These are phyloP conservation scores for Apiotrichum porosum DNA, from an alignment of 1,284 basidiomycete genomes.

Conservation along the genomic window DNA sequence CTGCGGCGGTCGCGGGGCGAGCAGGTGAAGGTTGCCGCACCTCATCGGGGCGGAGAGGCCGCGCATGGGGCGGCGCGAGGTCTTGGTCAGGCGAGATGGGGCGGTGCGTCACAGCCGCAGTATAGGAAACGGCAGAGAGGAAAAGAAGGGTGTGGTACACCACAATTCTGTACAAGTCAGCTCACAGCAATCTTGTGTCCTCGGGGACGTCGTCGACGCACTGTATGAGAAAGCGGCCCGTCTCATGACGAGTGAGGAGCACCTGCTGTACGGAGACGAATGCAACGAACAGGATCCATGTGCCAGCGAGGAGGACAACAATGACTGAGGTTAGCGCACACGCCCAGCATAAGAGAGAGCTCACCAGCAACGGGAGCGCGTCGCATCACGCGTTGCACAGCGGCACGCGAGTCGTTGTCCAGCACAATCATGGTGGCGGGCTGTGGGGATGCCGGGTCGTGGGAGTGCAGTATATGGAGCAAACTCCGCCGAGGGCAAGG, in stretches of 20 bases:
- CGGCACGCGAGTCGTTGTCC: too few relatives aligned
- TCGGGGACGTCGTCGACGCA: conserved; percentile 10
- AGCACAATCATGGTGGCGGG: too few relatives aligned
- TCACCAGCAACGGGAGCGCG: not conserved
- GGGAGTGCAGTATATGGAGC: too few relatives aligned
- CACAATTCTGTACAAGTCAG: conserved; percentile 19
- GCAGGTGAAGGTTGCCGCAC: not conserved
- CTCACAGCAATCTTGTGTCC: too few relatives aligned
- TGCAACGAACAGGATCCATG: conserved; percentile 30
- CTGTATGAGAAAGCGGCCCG: conserved; percentile 29
- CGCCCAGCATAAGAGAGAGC: not conserved
- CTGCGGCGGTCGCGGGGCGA: not conserved
- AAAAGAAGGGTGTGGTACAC: conserved; percentile 24
- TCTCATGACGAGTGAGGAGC: conserved; percentile 21
- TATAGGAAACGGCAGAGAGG: conserved; percentile 26
- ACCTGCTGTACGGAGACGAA: conserved; percentile 27
- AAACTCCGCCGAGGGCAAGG: too few relatives aligned
- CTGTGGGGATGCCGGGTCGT: too few relatives aligned
- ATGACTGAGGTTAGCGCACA: conserved; percentile 17
- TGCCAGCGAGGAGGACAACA: conserved; percentile 17
- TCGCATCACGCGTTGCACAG: not conserved
- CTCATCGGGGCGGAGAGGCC: conserved; percentile 14
- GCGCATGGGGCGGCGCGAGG: conserved; percentile 23
- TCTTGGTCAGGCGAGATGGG: conserved; percentile 29
- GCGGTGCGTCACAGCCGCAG: conserved; percentile 19